A percentile compares a stretch with the other conserved stretches of the same genome.
Conservation (phyloP, 257 asterid genomes). For the Knoxia roxburghii region DNA sequence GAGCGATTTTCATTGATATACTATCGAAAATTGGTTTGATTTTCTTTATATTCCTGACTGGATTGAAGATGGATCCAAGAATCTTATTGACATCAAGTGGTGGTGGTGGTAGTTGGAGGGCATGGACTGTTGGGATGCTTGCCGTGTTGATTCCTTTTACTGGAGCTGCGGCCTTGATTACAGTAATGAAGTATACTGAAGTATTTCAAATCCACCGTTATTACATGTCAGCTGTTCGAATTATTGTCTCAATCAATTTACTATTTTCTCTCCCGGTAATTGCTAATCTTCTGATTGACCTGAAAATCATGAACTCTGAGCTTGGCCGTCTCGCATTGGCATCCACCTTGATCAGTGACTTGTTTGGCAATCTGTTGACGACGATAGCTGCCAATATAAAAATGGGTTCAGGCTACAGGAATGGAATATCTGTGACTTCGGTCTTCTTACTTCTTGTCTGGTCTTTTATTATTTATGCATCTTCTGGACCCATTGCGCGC, state of each 20-base stretch:
- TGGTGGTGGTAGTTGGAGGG: constrained; percentile 51
- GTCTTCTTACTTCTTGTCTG: constrained; percentile 27
- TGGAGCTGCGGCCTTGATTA: constrained; percentile 11
- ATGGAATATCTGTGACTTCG: constrained; percentile 28
- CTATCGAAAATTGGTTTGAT: constrained; percentile 72
- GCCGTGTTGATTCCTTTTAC: constrained; percentile 24
- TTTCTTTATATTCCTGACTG: constrained; percentile 74
- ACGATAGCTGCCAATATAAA: constrained; percentile 40
- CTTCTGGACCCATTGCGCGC: constrained; percentile 42
- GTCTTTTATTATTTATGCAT: constrained; percentile 35
- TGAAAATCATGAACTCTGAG: constrained; percentile 60
- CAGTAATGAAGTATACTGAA: not conserved
- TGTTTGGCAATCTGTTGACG: constrained; percentile 32
- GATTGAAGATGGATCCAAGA: constrained; percentile 85
- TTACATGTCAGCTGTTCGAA: constrained; percentile 39
- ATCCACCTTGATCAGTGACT: constrained; percentile 50
- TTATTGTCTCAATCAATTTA: constrained; percentile 38
- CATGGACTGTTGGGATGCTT: constrained; percentile 70
- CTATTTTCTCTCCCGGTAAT: constrained; percentile 43
- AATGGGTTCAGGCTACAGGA: constrained; percentile 36
- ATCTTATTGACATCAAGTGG: constrained; percentile 42
- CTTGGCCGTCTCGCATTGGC: constrained; percentile 57
- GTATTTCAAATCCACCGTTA: constrained; percentile 11
- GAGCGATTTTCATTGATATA: constrained; percentile 54
- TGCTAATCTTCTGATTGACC: constrained; percentile 60